Evolutionary conservation across 345 rosid genomes (phyloP), one percentile per base, ranked within the genome.

Genomic region (Garcia nutans): DNA sequence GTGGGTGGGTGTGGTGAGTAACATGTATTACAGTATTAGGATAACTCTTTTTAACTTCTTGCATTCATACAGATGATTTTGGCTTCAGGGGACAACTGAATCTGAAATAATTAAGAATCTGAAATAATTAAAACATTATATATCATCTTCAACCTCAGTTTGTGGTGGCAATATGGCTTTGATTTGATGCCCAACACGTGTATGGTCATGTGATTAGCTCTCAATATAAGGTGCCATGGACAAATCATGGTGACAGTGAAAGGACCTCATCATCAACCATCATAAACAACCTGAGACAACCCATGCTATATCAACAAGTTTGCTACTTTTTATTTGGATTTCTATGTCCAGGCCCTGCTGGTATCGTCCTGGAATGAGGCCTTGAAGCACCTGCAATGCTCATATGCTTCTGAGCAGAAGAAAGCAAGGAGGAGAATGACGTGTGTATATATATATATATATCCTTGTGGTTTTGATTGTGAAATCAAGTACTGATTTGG

Each of bases 101-200:
- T 37, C 42, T 64, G 64, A 66, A 42, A 37, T 70, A 41, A 23
- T 65, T 65, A 41, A 42, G 78, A 58, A 61, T 37, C 42, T 64
- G 64, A 66, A 42, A 37, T 70, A 41, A 23, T 65, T 65, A 41
- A 74, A 19, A 24, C 23, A 41, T 9, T 57, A n/a, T n/a, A n/a
- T n/a, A 57, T 42, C 58, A 13, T 63, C 62, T n/a, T 41, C 28
- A 45, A 23, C 61, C 17, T 52, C 23, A 60, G 13, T 22, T 22
- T 69, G 70, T 77, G 80, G 85, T 72, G 72, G 54, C 11, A 66
- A 56, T 19, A 12, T 20, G 22, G 68, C 41, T 9, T 33, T n/a
- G 11, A 74, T 45, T 70, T 42, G 42, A 68, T 59, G 80, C 84
- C 79, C 68, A 31, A 50, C 79, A 61, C 54, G 70, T 76, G 74